A percentile compares a stretch with the other conserved stretches of the same genome.
Conservation (phyloP, 2,329 filamentous ascomycete species). For the Sporothrix dimorphospora region DNA sequence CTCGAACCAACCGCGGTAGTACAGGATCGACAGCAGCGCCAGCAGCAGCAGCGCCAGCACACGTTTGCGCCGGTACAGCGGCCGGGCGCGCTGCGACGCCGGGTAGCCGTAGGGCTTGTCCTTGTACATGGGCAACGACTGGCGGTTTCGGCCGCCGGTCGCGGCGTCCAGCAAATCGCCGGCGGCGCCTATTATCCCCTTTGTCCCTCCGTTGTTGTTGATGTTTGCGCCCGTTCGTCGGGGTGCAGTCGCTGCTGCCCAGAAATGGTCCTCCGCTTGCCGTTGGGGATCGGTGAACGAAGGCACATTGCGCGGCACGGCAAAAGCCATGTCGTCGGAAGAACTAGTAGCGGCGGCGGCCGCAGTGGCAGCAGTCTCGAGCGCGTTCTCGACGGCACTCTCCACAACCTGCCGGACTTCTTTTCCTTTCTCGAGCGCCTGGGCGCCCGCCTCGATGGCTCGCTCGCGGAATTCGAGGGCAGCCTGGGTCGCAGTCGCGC, state of each 20-base stretch:
- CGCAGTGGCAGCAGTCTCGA: constrained; percentile 27
- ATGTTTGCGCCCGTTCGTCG: constrained; percentile 31
- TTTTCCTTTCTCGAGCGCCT: constrained; percentile 50
- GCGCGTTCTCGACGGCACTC: constrained; percentile 31
- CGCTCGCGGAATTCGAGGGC: constrained; percentile 50
- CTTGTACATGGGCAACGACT: constrained; percentile 90
- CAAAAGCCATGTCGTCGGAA: constrained; percentile 63
- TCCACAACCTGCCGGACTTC: constrained; percentile 41
- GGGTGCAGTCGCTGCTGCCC: constrained; percentile 52
- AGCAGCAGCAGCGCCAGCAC: constrained; percentile 56
- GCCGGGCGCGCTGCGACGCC: constrained; percentile 59
- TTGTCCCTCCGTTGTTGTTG: constrained; percentile 32
- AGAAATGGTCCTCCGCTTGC: constrained; percentile 66
- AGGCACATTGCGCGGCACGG: constrained; percentile 69
- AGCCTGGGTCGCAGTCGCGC: constrained; percentile 51
- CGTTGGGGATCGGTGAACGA: constrained; percentile 68
- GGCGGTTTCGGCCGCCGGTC: constrained; percentile 37
- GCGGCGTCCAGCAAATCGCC: constrained; percentile 65
- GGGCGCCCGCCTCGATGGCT: constrained; percentile 53
- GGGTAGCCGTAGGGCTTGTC: constrained; percentile 88
- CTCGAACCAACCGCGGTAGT: constrained; percentile 68
- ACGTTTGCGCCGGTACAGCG: constrained; percentile 67
- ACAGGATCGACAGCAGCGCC: constrained; percentile 63
- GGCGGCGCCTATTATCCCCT: constrained; percentile 63
- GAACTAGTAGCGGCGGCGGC: constrained; percentile 29